Conservation (phyloP, 148 eudicot species). For the Dianthus caryophyllus region DNA sequence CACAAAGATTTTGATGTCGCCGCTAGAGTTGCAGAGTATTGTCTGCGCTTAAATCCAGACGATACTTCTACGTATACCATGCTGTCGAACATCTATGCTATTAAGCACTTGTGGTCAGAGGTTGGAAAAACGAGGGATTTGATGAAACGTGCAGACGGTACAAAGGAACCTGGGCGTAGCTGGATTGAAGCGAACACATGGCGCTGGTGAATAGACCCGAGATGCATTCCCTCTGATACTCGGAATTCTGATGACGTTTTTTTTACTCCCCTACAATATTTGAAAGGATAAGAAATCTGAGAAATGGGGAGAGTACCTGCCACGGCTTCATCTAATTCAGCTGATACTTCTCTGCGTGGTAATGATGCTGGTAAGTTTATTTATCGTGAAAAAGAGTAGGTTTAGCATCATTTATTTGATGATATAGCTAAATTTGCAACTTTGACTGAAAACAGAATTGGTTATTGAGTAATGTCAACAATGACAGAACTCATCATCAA, state of each 20-base stretch:
- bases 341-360: neutral
- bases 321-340: neutral
- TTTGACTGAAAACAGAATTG: neutral
- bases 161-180: constrained; percentile 67
- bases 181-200: constrained; percentile 46
- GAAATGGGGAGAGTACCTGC: neutral
- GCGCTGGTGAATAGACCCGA: neutral
- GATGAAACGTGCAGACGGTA: constrained; percentile 45
- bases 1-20: constrained; percentile 58
- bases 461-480: neutral
- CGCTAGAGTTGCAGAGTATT: constrained; percentile 59
- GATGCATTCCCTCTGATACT: neutral
- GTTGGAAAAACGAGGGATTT: constrained; percentile 49
- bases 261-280: too few relatives aligned
- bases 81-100: constrained; percentile 71
- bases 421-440: too few relatives aligned
- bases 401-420: too few relatives aligned
- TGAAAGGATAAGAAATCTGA: too few relatives aligned
- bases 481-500: neutral
- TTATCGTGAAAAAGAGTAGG: neutral
- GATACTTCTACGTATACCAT: constrained; percentile 65
- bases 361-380: constrained; percentile 6
- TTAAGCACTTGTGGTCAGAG: constrained; percentile 67
- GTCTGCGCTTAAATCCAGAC: constrained; percentile 48
- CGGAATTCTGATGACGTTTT: too few relatives aligned